These are phyloP conservation scores for Daldinia caldariorum DNA, from an alignment of 495 filamentous ascomycete genomes.

Conservation along the genomic window DNA sequence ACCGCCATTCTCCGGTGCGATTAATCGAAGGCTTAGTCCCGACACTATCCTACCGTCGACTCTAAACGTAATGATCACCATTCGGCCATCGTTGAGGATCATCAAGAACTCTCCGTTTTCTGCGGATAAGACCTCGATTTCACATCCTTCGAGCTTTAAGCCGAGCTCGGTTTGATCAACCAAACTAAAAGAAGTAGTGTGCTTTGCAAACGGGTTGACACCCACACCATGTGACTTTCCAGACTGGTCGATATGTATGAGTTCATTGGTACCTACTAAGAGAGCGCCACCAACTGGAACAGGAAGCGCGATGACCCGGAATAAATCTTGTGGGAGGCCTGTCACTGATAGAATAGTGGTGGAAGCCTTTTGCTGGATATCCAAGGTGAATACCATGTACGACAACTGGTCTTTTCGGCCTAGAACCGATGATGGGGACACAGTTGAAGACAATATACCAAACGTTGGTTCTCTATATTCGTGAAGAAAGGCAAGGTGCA, in stretches of 20 bases:
- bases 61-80: conserved; percentile 81
- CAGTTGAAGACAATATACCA: conserved; percentile 84
- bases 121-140: conserved; percentile 76
- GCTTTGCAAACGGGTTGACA: conserved; percentile 88
- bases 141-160: conserved; percentile 83
- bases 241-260: conserved; percentile 95
- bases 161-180: conserved; percentile 84
- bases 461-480: conserved; percentile 98
- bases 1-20: conserved; percentile 69
- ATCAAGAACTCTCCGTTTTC: conserved; percentile 84
- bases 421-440: conserved; percentile 75
- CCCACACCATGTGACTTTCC: conserved; percentile 92
- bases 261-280: conserved; percentile 85
- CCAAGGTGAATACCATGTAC: conserved; percentile 94
- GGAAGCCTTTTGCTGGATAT: conserved; percentile 91
- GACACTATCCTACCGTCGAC: conserved; percentile 95
- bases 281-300: conserved; percentile 88
- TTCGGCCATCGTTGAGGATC: conserved; percentile 78
- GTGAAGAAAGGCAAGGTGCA: conserved; percentile 92
- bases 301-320: conserved; percentile 82
- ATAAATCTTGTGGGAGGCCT: conserved; percentile 88
- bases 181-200: conserved; percentile 80
- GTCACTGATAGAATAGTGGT: conserved; percentile 89
- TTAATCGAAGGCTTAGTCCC: conserved; percentile 73
- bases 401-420: conserved; percentile 85